Evolutionary conservation across 139 green algal species (phyloP).

Genomic region (Chlorella sp.): DNA sequence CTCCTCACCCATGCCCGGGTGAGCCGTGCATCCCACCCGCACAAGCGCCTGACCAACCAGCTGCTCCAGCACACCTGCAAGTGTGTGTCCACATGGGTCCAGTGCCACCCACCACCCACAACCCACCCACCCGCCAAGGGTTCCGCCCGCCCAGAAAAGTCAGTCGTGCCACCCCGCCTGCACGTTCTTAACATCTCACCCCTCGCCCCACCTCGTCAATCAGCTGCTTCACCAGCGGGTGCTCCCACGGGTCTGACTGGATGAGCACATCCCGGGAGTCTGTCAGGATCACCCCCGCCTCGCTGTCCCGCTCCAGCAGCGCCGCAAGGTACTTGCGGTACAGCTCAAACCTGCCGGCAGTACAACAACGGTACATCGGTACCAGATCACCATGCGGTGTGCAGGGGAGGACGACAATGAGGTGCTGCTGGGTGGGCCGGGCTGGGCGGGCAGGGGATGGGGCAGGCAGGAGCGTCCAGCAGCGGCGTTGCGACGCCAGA

Average conservation of each 20-base stretch:
- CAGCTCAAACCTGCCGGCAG: constrained; percentile 30
- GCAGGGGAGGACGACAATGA: not conserved
- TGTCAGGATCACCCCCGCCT: constrained; percentile 28
- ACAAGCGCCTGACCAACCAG: not conserved
- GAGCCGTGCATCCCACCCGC: not conserved
- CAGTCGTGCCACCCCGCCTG: too few species aligned
- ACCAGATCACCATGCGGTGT: too few species aligned
- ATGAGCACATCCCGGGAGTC: constrained; percentile 23
- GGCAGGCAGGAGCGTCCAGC: too few species aligned
- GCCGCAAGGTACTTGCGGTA: not conserved
- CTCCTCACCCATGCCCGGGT: not conserved
- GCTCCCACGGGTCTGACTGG: constrained; percentile 22
- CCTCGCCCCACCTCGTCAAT: constrained; percentile 11
- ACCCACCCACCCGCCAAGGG: too few species aligned
- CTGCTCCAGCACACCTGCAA: not conserved
- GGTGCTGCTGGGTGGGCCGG: not conserved
- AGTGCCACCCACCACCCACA: not conserved
- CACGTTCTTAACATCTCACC: too few species aligned
- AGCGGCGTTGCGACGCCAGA: too few species aligned
- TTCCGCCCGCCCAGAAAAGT: too few species aligned
- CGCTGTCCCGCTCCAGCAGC: constrained; percentile 23
- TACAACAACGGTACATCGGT: too few species aligned
- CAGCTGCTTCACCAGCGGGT: constrained; percentile 24
- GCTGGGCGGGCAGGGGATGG: too few species aligned
- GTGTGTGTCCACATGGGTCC: not conserved